These are phyloP conservation scores for Fusarium abutilonis DNA, from an alignment of 2,329 filamentous ascomycete genomes.

Conservation along the genomic window DNA sequence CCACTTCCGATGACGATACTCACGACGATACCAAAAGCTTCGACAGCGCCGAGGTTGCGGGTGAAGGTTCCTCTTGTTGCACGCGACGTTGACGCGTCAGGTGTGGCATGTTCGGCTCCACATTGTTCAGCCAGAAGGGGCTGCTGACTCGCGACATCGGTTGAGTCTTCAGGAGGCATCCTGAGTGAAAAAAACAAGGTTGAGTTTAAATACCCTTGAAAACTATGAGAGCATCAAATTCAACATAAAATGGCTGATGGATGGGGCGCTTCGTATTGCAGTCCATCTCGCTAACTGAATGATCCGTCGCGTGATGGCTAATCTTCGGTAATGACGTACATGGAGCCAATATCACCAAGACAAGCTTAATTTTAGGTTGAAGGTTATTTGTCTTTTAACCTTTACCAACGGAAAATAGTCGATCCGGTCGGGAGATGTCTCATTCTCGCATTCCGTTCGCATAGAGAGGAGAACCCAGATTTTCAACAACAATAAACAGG, in stretches of 20 bases:
- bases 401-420: neutral
- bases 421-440: neutral
- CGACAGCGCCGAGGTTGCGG: constrained; percentile 57
- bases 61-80: constrained; percentile 48
- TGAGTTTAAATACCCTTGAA: neutral
- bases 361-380: neutral
- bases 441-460: too few species aligned
- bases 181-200: neutral
- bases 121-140: constrained; percentile 33
- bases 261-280: neutral
- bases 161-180: constrained; percentile 25
- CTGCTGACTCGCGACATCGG: constrained; percentile 20
- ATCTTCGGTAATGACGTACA: constrained; percentile 34
- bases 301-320: constrained; percentile 30
- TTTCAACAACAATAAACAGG: too few species aligned
- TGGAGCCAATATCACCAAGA: neutral
- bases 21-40: constrained; percentile 68
- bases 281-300: constrained; percentile 8
- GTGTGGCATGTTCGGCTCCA: constrained; percentile 1
- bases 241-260: neutral
- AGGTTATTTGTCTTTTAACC: neutral
- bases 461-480: too few species aligned
- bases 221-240: neutral
- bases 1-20: constrained; percentile 72
- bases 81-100: constrained; percentile 5